These are phyloP conservation scores for Pythium aristosporum DNA, from an alignment of 352 stramenopile species.

Conservation along the genomic window DNA sequence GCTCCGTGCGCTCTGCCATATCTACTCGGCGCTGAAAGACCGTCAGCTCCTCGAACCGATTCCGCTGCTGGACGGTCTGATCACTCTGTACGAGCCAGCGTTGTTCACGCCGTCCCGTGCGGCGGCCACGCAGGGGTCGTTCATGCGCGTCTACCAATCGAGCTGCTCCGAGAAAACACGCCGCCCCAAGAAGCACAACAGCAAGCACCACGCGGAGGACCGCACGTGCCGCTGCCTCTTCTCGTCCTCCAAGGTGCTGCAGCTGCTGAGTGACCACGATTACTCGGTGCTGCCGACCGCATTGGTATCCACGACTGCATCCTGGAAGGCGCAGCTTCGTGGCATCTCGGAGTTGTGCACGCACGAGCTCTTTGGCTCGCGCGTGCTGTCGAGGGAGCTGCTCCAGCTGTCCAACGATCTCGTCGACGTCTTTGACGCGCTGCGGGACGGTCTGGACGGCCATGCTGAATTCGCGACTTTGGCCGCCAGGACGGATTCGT, in stretches of 20 bases:
- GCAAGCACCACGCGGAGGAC: background rate
- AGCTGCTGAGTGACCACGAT: background rate
- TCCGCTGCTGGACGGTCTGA: conserved; percentile 1
- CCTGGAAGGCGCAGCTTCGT: background rate
- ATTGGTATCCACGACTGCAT: background rate
- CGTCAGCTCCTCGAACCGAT: conserved; percentile 1
- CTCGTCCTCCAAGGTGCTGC: background rate
- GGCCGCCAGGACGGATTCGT: background rate
- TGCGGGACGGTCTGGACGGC: conserved; percentile 27
- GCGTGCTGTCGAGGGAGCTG: background rate
- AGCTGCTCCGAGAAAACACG: background rate
- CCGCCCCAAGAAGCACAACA: background rate
- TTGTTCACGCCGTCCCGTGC: conserved; percentile 4
- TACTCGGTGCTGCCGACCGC: background rate
- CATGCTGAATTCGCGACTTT: background rate
- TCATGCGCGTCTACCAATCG: background rate
- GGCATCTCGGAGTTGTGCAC: too few species aligned
- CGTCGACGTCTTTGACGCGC: conserved; percentile 14
- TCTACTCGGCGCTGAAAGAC: conserved; percentile 6
- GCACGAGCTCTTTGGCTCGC: too few species aligned
- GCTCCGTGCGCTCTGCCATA: background rate
- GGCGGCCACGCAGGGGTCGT: background rate
- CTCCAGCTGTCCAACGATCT: background rate
- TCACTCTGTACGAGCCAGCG: background rate
- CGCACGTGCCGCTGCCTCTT: background rate